Conservation (phyloP, 139 green algal genomes). For the Prasinococcaceae sp. region DNA sequence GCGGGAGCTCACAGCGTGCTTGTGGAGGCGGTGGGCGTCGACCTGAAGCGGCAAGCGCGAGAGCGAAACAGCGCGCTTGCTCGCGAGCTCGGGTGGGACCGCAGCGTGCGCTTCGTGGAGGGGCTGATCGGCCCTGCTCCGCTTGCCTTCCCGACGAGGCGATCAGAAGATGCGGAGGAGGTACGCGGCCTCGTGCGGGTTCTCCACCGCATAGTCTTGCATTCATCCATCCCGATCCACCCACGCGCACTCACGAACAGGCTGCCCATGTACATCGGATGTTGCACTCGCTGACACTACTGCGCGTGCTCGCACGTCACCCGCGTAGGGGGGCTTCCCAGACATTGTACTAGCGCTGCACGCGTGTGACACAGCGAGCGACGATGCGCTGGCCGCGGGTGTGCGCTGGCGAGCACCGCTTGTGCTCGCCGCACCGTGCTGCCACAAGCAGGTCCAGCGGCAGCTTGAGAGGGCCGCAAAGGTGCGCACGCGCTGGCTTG, state of each 20-base stretch:
- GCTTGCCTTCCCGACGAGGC: background rate
- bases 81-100: slow-evolving; percentile 4
- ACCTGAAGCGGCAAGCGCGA: slow-evolving; percentile 32
- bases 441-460: slow-evolving; percentile 38
- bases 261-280: no score
- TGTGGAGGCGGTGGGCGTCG: slow-evolving; percentile 38
- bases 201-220: no score
- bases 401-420: slow-evolving; percentile 24
- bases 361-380: slow-evolving; percentile 51
- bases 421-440: slow-evolving; percentile 44
- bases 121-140: background rate
- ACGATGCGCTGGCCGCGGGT: slow-evolving; percentile 38
- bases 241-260: no score
- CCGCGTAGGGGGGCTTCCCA: no score
- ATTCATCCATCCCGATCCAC: no score
- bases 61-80: slow-evolving; percentile 5
- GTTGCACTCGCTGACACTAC: no score
- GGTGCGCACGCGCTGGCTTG: no score
- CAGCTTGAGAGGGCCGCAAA: background rate
- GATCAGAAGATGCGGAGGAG: background rate
- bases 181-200: background rate
- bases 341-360: slow-evolving; percentile 47
- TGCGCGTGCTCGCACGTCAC: no score
- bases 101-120: background rate
- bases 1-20: no score